Base-by-base conservation (phyloP, 2,329 filamentous ascomycete species). In the Plectosphaerella sp. region DNA sequence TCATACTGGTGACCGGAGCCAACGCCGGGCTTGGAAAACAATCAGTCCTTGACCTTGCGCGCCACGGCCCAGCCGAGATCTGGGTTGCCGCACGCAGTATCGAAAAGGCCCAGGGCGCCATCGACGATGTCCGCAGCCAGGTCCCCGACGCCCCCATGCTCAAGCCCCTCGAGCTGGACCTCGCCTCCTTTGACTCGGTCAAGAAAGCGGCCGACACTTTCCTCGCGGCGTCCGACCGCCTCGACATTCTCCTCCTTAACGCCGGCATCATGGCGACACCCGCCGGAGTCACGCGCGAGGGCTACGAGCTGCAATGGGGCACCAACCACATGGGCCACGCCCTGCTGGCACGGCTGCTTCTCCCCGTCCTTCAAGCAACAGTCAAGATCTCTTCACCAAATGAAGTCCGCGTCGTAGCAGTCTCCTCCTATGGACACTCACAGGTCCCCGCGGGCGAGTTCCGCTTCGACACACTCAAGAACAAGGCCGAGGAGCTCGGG, bases 1-100 rank as follows among this genome's bases (percentile, higher is more conserved):
- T 78, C 14, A 69, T 79, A 43, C 62, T 80, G 15, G 65, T 80
- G 9, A 80, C 77, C 7, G 78, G 77, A 50, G 77, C 74, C 73
- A 65, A 61, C 16, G 48, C 62, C 22, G 61, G 63, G 33, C 58
- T 57, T 41, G 55, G 66, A 12, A 57, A 58, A 33, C 51, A 54
- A 8, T n/a, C 39, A 9, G 62, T 71, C 45, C 58, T 67, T 5
- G 64, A 68, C 25, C 62, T 73, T 16, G 62, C 69, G 14, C 63
- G 65, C 47, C 72, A 73, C 55, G 45, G 42, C 9, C 53, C 53
- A 5, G 36, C 48, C 3, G 28, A 39, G 5, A 50, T 57, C 22
- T 53, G 25, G 16, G 36, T 57, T 9, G 47, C 51, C 5, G 70
- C 59, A 56, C 75, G 59, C 25, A 74, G 68, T 16, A 63, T 69